Base-by-base conservation (phyloP, 768 basidiomycete genomes). In the Suillus sp. region DNA sequence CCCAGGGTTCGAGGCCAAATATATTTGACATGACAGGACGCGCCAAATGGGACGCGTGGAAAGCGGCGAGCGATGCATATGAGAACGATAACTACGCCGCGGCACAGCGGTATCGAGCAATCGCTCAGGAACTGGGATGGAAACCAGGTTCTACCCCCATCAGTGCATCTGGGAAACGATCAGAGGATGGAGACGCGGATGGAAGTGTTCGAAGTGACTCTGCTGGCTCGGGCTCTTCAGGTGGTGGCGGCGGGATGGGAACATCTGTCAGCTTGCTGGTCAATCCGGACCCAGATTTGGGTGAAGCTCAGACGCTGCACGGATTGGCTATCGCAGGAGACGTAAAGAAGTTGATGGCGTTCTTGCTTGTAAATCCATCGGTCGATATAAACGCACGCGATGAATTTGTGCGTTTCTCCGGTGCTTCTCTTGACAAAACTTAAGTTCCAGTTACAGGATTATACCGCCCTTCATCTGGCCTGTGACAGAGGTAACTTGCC, bases 21-120 rank as follows among this genome's bases (percentile, higher is more conserved):
- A 78, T 95, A 47, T 91, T 94, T 72, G 92, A 94, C 68, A 81
- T 91, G 75, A 81, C 88, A 2, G 91, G 89, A 18, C 80, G 91
- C 22, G 91, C 92, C 2, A 95, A 95, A 72, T 95, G 92, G 92
- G 91, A 94, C 71, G 90, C 92, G 2, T 95, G 93, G 93, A 80
- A 70, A 55, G 69, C 77, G 14, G 74, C 80, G 13, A 84, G 82
- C 8, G 81, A 83, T 67, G 78, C 73, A 18, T 89, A 87, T 65
- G 72, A 72, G 18, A 74, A 70, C n/a, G 66, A 69, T n/a, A 68
- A 68, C 3, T 66, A 67, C 16, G 83, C 84, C 35, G 90, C 83
- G 18, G 89, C 92, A 75, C 68, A 65, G 48, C 79, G 86, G 71
- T 95, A 95, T 72, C 73, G 92, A 62, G 84, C 84, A 25, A 81